Base-by-base conservation (phyloP, 805 yeast species). In the Myxozyma melibiosi region DNA sequence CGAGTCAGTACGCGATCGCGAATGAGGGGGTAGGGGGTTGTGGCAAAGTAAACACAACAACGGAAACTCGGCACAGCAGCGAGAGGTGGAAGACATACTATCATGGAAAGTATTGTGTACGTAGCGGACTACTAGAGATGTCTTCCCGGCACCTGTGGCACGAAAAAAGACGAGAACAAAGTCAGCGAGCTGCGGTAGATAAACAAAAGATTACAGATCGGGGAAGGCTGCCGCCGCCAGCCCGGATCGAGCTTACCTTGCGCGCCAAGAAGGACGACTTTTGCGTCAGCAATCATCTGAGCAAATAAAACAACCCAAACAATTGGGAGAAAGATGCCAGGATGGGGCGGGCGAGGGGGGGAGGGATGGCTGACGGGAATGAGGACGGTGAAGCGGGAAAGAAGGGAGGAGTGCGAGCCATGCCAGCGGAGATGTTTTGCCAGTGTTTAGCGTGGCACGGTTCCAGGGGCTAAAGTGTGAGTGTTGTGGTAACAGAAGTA, bases 221-320 rank as follows among this genome's bases (percentile, higher is more conserved):
- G 35, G 35, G 35, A 9, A 14, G 33, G 11, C 33, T 30, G 6
- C 33, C 14, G 40, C 40, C 39, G 25, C 18, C 31, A 20, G 18
- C 16, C 7, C 4, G 22, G 13, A 7, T n/a, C 27, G 14, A 18
- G 55, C 68, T 22, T 46, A 66, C 70, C 73, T 51, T 70, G 73
- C 8, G 73, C 66, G 38, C 73, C 73, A 33, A 70, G 65, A 33
- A 70, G 67, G 54, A 70, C 73, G 50, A 70, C 69, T 54, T 70
- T 70, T 33, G 73, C 73, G 62, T 70, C 73, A 43, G 71, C 57
- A 51, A 69, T 67, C 72, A 69, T 69, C 34, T 38, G 22, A 9
- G 20, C 27, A 20, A 38, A 18, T 5, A 38, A 14, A 18, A 20
- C 18, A 5, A 3, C 8, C 27, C 24, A 20, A 18, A 20, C 48